Base-by-base conservation (phyloP, 805 yeast species). In the Wickerhamia fluorescens region DNA sequence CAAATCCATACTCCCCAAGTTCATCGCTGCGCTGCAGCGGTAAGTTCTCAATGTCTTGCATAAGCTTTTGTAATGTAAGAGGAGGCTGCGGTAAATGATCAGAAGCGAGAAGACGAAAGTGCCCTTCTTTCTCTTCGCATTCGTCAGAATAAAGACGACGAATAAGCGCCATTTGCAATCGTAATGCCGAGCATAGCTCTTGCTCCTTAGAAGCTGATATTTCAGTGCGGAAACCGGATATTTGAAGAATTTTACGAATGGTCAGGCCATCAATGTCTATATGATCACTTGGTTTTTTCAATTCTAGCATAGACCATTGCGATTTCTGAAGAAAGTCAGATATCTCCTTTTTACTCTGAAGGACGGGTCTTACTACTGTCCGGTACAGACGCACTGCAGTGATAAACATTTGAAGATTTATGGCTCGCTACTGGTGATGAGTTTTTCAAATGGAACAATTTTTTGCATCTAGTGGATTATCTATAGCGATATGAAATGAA, bases 121-220 rank as follows among this genome's bases (percentile, higher is more conserved):
- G 41, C 12, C 35, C 25, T 25, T 51, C 53, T 16, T 16, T 20
- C 14, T 19, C 24, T 7, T 29, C 28, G 4, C 20, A 23, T 5
- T 33, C 33, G 13, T 35, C 37, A 14, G 32, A 35, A 29, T 66
- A 66, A 25, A 76, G 48, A 25, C 66, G 63, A 30, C 66, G 51
- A 12, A 75, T 59, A 36, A 76, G 71, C n/a, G 52, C 47, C 14
- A 75, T 53, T 36, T 76, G 82, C 11, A 64, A 63, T 21, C 56
- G 53, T 27, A 75, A 44, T 1, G 63, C 57, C 0, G 32, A 24
- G 9, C 54, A 49, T 23, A 69, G 49, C 16, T 40, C 41, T 3
- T 37, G 33, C 14, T 58, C 49, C 20, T 63, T 57, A 3, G 42
- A 45, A 0, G 30, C 29, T 4, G 51, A 16, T 7, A 58, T 31